A percentile compares a stretch with the other conserved stretches of the same genome.
These are phyloP conservation scores for Carpinus fangiana DNA, from an alignment of 306 rosid species.

Conservation along the genomic window DNA sequence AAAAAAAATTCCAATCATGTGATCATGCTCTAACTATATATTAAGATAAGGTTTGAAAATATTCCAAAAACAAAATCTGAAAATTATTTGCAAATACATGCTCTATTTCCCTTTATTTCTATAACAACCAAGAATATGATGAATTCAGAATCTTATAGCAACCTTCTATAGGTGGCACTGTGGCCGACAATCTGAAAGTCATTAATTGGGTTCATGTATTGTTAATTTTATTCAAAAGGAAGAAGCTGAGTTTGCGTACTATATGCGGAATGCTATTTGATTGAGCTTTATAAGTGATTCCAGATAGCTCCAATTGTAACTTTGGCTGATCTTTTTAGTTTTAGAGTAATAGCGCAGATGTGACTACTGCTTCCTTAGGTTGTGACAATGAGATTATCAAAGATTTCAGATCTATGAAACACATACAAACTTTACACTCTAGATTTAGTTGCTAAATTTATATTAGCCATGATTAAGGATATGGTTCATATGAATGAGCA, in stretches of 20 bases:
- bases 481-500: background rate
- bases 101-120: background rate
- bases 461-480: background rate
- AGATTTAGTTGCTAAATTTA: background rate
- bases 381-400: background rate
- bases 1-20: background rate
- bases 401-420: background rate
- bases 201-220: background rate
- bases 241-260: background rate
- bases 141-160: background rate
- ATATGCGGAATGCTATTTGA: background rate
- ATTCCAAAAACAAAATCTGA: background rate
- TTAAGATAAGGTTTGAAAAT: background rate
- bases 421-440: background rate
- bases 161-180: background rate
- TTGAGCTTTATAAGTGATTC: background rate
- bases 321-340: no score
- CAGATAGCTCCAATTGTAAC: no score
- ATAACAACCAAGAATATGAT: background rate
- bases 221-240: background rate
- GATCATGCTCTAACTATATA: background rate
- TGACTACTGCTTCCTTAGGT: no score
- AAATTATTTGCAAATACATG: background rate
- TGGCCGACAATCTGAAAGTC: background rate
- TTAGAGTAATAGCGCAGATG: no score